Percentiles rank a stretch among this genome's conserved stretches.
These are phyloP conservation scores for Candida nemodendra DNA, from an alignment of 805 yeast species.

Conservation along the genomic window DNA sequence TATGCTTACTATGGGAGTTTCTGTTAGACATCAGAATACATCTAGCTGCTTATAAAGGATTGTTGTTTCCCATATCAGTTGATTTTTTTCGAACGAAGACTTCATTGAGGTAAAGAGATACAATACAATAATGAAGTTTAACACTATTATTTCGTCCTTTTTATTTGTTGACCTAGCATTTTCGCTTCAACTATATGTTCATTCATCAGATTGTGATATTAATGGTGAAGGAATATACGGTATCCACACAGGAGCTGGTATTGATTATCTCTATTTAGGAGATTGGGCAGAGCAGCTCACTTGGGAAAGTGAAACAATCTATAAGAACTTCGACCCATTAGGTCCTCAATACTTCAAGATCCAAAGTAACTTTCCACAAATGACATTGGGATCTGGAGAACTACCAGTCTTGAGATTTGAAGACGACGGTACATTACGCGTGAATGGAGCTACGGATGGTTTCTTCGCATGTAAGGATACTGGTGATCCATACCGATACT, in stretches of 20 bases:
- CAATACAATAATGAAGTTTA: too few relatives aligned
- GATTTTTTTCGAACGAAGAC: too few relatives aligned
- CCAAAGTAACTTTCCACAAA: neutral
- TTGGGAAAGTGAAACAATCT: neutral
- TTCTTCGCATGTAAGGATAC: slow-evolving; percentile 42
- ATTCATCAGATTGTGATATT: neutral
- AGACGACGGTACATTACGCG: slow-evolving; percentile 21
- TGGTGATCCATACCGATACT: slow-evolving; percentile 41
- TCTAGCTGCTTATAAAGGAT: too few relatives aligned
- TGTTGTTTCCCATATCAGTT: too few relatives aligned
- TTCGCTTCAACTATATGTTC: neutral
- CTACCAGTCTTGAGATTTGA: neutral
- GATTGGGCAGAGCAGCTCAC: slow-evolving; percentile 1
- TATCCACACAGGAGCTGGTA: slow-evolving; percentile 45
- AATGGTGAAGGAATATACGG: slow-evolving; percentile 26
- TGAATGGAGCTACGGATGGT: slow-evolving; percentile 28
- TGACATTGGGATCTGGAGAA: neutral
- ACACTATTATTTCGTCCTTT: too few relatives aligned
- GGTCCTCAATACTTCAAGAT: slow-evolving; percentile 1
- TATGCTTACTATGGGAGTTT: too few relatives aligned
- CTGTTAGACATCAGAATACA: too few relatives aligned
- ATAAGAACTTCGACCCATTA: neutral
- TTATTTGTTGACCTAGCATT: neutral
- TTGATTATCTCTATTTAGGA: slow-evolving; percentile 37
- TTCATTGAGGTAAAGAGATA: too few relatives aligned